Conservation (phyloP, 2,329 filamentous ascomycete species). For the Ceratocystis cubensis region DNA sequence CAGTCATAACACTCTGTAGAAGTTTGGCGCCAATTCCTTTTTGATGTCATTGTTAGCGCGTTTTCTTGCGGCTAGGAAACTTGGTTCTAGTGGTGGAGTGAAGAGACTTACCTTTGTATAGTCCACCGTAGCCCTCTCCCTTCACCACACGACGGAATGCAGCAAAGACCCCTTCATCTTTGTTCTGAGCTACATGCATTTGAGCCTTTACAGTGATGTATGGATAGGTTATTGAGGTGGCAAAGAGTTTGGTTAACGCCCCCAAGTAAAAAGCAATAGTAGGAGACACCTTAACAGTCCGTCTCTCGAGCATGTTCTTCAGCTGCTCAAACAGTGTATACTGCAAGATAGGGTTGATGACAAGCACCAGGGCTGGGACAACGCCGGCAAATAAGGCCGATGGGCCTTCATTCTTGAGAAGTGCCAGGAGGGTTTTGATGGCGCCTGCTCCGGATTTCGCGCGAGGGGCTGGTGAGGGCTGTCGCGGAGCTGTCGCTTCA, state of each 20-base stretch:
- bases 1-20: constrained; percentile 90
- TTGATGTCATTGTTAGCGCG: constrained; percentile 21
- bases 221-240: constrained; percentile 87
- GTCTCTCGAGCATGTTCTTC: constrained; percentile 75
- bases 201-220: constrained; percentile 98
- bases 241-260: constrained; percentile 85
- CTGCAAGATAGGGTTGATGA: constrained; percentile 96
- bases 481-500: constrained; percentile 32
- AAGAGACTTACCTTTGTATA: constrained; percentile 68
- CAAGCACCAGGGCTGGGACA: constrained; percentile 79
- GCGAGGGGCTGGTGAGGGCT: constrained; percentile 27
- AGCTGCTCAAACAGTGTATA: constrained; percentile 98
- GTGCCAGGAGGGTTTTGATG: constrained; percentile 63
- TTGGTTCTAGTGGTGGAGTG: not conserved
- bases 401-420: constrained; percentile 74
- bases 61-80: not conserved
- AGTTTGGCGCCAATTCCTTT: constrained; percentile 90
- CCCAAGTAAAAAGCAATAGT: constrained; percentile 82
- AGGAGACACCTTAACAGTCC: constrained; percentile 57
- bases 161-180: constrained; percentile 66
- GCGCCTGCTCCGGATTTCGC: constrained; percentile 52
- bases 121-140: constrained; percentile 80
- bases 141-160: constrained; percentile 66
- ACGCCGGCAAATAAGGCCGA: constrained; percentile 82
- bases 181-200: constrained; percentile 78